A percentile compares a stretch with the other conserved stretches of the same genome.
Conservation (phyloP, 176 grass and related monocot genomes). For the Elymus sibiricus region DNA sequence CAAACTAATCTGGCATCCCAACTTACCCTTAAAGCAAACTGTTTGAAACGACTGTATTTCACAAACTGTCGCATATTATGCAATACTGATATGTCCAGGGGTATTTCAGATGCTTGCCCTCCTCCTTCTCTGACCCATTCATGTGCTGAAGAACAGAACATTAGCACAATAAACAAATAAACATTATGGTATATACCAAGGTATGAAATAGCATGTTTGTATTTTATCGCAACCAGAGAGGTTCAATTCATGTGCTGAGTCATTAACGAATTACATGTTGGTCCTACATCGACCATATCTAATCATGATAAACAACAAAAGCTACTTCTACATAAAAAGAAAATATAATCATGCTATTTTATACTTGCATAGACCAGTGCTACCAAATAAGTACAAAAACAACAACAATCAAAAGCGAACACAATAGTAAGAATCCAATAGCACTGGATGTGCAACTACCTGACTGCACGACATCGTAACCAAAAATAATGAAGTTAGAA, state of each 20-base stretch:
- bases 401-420: neutral
- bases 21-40: slow-evolving; percentile 92
- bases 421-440: neutral
- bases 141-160: slow-evolving; percentile 59
- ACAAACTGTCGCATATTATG: slow-evolving; percentile 91
- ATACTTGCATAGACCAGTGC: neutral
- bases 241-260: neutral
- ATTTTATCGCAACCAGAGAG: neutral
- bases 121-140: slow-evolving; percentile 97
- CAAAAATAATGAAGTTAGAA: neutral
- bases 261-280: neutral
- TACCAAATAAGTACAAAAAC: slow-evolving; percentile 13
- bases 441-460: neutral
- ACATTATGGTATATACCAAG: neutral
- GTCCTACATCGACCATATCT: neutral
- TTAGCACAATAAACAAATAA: slow-evolving; percentile 19
- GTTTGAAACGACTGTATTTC: slow-evolving; percentile 97
- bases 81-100: slow-evolving; percentile 91
- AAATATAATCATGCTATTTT: neutral
- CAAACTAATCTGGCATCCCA: neutral
- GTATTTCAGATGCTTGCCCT: slow-evolving; percentile 80
- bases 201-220: neutral
- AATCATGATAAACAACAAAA: slow-evolving; percentile 7
- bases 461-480: neutral
- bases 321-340: slow-evolving; percentile 7